phyloP scores from a whole-genome alignment of 176 grass and related monocot species.

The Oryza meridionalis region DNA sequence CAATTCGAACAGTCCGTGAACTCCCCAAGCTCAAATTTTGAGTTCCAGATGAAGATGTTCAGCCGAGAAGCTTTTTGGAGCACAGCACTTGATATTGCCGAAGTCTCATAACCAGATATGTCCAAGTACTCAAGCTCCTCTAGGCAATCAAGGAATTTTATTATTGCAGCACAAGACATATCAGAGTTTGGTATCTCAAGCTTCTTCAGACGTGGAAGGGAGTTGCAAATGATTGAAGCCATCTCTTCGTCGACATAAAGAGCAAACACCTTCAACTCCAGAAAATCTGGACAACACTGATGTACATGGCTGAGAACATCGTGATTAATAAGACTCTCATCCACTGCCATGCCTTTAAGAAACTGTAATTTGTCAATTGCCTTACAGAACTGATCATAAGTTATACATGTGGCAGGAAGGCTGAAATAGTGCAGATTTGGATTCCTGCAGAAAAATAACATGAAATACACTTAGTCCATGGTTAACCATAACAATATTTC shows the following conservation, averaged over 20 bases:
- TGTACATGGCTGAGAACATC: slow-evolving; percentile 58
- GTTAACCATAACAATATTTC: background rate
- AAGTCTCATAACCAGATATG: slow-evolving; percentile 72
- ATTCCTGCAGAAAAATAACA: slow-evolving; percentile 42
- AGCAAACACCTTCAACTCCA: slow-evolving; percentile 59
- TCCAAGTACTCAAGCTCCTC: slow-evolving; percentile 67
- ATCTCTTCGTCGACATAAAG: slow-evolving; percentile 54
- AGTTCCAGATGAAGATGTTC: slow-evolving; percentile 65
- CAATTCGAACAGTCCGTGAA: slow-evolving; percentile 57
- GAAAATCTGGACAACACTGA: slow-evolving; percentile 47
- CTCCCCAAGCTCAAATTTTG: slow-evolving; percentile 66
- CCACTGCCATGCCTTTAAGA: slow-evolving; percentile 70
- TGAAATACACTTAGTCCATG: slow-evolving; percentile 22
- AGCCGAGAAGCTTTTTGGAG: slow-evolving; percentile 61
- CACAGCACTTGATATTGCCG: slow-evolving; percentile 47
- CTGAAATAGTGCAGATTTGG: slow-evolving; percentile 61
- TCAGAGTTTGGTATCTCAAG: slow-evolving; percentile 65
- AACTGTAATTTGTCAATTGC: slow-evolving; percentile 45
- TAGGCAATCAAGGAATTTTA: slow-evolving; percentile 60
- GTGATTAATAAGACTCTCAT: slow-evolving; percentile 50
- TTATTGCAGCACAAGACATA: slow-evolving; percentile 46
- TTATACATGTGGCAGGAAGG: slow-evolving; percentile 49
- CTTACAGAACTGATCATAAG: slow-evolving; percentile 41
- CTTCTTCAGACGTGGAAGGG: slow-evolving; percentile 58
- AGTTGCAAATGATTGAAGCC: slow-evolving; percentile 59